Conservation (phyloP, 768 basidiomycete species). For the Serendipita sp. region DNA sequence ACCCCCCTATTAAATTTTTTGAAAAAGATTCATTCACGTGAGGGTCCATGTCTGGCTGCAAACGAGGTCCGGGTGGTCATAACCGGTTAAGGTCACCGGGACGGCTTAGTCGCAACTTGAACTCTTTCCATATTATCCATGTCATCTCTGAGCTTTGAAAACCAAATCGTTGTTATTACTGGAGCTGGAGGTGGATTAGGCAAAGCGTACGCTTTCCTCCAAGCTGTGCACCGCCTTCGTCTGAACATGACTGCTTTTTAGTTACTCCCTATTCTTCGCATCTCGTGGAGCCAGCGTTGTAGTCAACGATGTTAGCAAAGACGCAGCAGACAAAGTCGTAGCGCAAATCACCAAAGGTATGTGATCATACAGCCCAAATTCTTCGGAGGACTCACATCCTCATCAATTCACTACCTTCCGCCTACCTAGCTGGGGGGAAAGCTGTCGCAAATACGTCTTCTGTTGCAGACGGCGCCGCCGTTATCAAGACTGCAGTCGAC, state of each 20-base stretch:
- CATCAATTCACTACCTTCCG: not conserved
- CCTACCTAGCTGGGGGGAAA: slow-evolving; percentile 58
- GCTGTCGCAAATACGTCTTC: slow-evolving; percentile 78
- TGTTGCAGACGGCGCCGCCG: slow-evolving; percentile 69
- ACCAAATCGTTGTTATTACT: slow-evolving; percentile 84
- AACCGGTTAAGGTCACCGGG: not conserved
- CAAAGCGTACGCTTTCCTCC: slow-evolving; percentile 45
- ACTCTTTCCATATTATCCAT: slow-evolving; percentile 1
- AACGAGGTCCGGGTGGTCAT: not conserved
- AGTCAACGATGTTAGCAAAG: slow-evolving; percentile 83
- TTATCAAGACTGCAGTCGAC: slow-evolving; percentile 74
- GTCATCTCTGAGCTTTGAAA: slow-evolving; percentile 37
- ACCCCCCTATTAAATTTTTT: not conserved
- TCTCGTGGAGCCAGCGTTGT: slow-evolving; percentile 85
- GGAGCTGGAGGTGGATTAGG: slow-evolving; percentile 94
- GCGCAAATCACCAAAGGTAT: slow-evolving; percentile 70
- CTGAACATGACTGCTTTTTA: slow-evolving; percentile 17
- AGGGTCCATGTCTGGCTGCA: not conserved
- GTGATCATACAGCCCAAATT: not conserved
- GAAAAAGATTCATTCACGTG: not conserved
- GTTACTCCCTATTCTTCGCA: slow-evolving; percentile 86
- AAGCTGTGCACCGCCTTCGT: not conserved
- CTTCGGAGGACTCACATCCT: slow-evolving; percentile 2
- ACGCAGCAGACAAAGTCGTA: slow-evolving; percentile 82
- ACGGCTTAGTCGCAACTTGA: not conserved